Conservation (phyloP, 176 grass and related monocot species). For the sorghum (Sorghum bicolor) region Sorghum_bicolor_NCBIv3 NC_012878.2:56473501-56474000, state of each 20-base stretch:
- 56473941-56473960: not conserved
- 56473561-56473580: slow-evolving; percentile 9
- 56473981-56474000: not conserved
- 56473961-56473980: not conserved
- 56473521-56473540: not conserved
- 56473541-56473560: not conserved
- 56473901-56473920: slow-evolving; percentile 2
- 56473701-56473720: slow-evolving; percentile 27
- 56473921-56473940: not conserved
- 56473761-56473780: slow-evolving; percentile 23
- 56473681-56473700: slow-evolving; percentile 30
- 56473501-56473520: slow-evolving; percentile 12
- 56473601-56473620: not conserved
- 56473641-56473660: slow-evolving; percentile 14
- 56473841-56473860: not conserved
- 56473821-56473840: not conserved
- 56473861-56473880: not conserved
- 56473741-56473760: slow-evolving; percentile 25
- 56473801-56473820: slow-evolving; percentile 1
- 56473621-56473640: slow-evolving; percentile 30
- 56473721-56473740: not conserved
- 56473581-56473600: slow-evolving; percentile 4
- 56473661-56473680: slow-evolving; percentile 30
- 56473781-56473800: slow-evolving; percentile 23
- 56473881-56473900: not conserved